A percentile compares a stretch with the other conserved stretches of the same genome.
Conservation (phyloP, 2,329 filamentous ascomycete species). For the Coleophoma cylindrospora region DNA sequence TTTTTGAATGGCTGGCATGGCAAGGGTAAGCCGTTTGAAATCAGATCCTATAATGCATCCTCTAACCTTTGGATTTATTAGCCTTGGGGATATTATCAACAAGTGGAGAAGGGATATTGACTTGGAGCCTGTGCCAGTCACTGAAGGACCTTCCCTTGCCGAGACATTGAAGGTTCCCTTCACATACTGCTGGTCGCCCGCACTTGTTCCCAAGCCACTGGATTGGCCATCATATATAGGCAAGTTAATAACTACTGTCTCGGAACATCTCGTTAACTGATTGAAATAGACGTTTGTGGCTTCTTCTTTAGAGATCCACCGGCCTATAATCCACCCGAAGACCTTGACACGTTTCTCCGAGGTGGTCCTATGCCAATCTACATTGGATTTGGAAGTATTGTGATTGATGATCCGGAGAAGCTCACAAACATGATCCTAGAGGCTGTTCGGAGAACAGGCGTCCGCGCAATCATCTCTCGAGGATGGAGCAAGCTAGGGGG, state of each 20-base stretch:
- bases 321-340: constrained; percentile 32
- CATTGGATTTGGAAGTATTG: constrained; percentile 52
- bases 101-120: constrained; percentile 32
- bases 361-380: constrained; percentile 45
- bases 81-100: constrained; percentile 41
- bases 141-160: constrained; percentile 30
- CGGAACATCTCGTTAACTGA: neutral
- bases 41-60: too few species aligned
- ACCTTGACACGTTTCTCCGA: constrained; percentile 36
- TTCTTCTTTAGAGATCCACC: constrained; percentile 37
- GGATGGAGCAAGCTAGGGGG: constrained; percentile 47
- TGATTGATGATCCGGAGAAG: constrained; percentile 41
- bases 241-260: constrained; percentile 7
- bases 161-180: constrained; percentile 25
- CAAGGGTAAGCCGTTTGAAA: constrained; percentile 31
- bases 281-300: constrained; percentile 30
- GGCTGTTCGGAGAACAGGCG: constrained; percentile 39
- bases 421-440: constrained; percentile 40
- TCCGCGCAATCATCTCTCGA: constrained; percentile 47
- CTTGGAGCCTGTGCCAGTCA: constrained; percentile 31
- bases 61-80: constrained; percentile 2
- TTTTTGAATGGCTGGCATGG: constrained; percentile 45
- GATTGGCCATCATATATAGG: constrained; percentile 34
- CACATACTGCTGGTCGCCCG: constrained; percentile 28
- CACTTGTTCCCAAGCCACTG: constrained; percentile 32